Evolutionary conservation across 2,329 filamentous ascomycete genomes (phyloP), one percentile per base, ranked within the genome.

Genomic region (Thelonectria discophora): DNA sequence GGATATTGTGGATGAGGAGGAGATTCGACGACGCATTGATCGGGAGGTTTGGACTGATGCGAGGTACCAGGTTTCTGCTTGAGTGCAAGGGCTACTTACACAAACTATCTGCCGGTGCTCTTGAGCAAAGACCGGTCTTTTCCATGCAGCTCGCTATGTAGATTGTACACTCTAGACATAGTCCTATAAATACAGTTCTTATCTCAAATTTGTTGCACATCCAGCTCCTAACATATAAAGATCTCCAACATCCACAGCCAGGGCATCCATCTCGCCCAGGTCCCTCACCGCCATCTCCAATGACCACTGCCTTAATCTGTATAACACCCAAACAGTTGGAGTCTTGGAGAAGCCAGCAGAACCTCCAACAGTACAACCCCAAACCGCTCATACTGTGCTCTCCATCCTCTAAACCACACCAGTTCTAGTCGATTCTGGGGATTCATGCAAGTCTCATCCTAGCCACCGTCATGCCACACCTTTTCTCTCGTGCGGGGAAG

Each of bases 1-100:
- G 21, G 10, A 52, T 11, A 56, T 64, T 15, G 47, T 20, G 2
- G 39, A 58, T 7, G 64, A 69, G n/a, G 64, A 69, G 54, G 57
- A 55, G 13, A 55, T 65, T 11, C 37, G 57, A 3, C 40, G 47
- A 34, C 63, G 60, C 10, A 58, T 63, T 11, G 48, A 61, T 15
- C 40, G 51, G 2, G 53, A 65, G 17, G 17, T 65, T 30, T 65
- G 63, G 63, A 20, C 27, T 24, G 47, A 53, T 13, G 51, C 52
- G 5, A 48, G 17, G 40, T 61, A 56, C 18, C 47, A 49, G 37
- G 10, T 32, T 24, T 17, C 24, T 11, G 34, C 21, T 15, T 37
- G 2, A 3, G 10, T 20, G 37, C 5, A 40, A 15, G 37, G 10
- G 12, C 2, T 20, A 37, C 3, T n/a, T n/a, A n/a, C n/a, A n/a